Conservation (phyloP, 2,329 filamentous ascomycete species). For the Ceratocystis papillata region DNA sequence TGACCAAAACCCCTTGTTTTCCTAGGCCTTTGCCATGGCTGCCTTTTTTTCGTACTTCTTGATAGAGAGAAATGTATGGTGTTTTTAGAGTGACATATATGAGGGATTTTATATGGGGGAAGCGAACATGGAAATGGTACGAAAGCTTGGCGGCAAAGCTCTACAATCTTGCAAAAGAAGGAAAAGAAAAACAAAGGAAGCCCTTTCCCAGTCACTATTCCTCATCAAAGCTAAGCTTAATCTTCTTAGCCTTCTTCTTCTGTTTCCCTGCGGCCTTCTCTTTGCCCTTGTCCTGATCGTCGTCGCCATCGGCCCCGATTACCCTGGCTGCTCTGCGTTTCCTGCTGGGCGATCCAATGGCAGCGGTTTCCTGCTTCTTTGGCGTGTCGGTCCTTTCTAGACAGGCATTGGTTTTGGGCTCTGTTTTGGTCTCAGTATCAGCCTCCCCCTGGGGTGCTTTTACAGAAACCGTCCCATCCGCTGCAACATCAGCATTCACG, state of each 20-base stretch:
- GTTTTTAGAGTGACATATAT: constrained; percentile 8
- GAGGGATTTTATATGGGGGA: not conserved
- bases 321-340: constrained; percentile 48
- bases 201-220: constrained; percentile 34
- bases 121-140: not conserved
- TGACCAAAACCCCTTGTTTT: constrained; percentile 11
- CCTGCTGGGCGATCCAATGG: constrained; percentile 36
- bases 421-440: not conserved
- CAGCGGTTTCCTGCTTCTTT: constrained; percentile 33
- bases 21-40: not conserved
- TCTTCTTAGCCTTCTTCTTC: constrained; percentile 51
- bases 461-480: constrained; percentile 34
- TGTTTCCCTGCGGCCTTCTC: constrained; percentile 25
- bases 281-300: constrained; percentile 18
- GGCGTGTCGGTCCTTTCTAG: constrained; percentile 28
- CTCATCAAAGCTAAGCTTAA: constrained; percentile 57
- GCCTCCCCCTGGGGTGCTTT: constrained; percentile 18
- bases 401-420: not conserved
- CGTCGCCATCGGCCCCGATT: constrained; percentile 33
- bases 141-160: not conserved
- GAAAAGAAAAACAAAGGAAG: no score
- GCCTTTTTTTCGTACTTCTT: constrained; percentile 12
- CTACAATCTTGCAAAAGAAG: no score
- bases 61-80: constrained; percentile 14
- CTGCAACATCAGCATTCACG: constrained; percentile 39